A percentile compares a stretch with the other conserved stretches of the same genome.
These are phyloP conservation scores for Chimonanthus praecox DNA, from an alignment of 164 flowering plant genomes.

Conservation along the genomic window DNA sequence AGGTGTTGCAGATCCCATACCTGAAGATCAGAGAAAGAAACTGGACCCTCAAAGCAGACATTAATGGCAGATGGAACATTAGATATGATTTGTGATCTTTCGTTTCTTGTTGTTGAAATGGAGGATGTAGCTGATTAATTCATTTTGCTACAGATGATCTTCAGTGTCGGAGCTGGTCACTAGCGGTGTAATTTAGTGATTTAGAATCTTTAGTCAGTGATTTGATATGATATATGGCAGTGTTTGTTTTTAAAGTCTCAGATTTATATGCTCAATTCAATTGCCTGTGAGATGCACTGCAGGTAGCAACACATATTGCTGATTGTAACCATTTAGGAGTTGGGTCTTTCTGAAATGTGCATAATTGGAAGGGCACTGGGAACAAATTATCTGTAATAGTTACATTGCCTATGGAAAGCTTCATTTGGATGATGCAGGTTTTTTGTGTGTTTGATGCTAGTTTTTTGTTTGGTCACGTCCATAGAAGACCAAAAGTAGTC, in stretches of 20 bases:
- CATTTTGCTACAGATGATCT: background rate
- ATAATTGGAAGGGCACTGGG: background rate
- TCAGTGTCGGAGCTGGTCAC: background rate
- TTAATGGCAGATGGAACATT: slow-evolving; percentile 80
- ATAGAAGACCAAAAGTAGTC: too few species aligned
- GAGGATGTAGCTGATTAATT: background rate
- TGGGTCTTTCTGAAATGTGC: background rate
- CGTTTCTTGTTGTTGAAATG: background rate
- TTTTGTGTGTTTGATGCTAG: too few species aligned
- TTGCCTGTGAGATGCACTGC: too few species aligned
- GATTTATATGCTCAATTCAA: too few species aligned
- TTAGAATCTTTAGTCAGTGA: background rate
- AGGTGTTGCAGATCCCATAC: slow-evolving; percentile 65
- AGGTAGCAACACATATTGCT: background rate
- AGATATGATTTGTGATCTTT: slow-evolving; percentile 58
- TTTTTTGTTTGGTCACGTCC: too few species aligned
- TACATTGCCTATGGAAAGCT: background rate
- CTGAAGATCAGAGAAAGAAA: slow-evolving; percentile 87
- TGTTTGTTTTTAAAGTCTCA: background rate
- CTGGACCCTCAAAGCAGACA: slow-evolving; percentile 78
- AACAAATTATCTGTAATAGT: too few species aligned
- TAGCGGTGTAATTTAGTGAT: slow-evolving; percentile 1
- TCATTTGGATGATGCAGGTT: background rate
- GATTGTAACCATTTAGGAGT: background rate
- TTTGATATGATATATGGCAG: background rate